A percentile compares a stretch with the other conserved stretches of the same genome.
Evolutionary conservation across 345 rosid genomes (phyloP).

Genomic region (Eutrema yunnanense): DNA sequence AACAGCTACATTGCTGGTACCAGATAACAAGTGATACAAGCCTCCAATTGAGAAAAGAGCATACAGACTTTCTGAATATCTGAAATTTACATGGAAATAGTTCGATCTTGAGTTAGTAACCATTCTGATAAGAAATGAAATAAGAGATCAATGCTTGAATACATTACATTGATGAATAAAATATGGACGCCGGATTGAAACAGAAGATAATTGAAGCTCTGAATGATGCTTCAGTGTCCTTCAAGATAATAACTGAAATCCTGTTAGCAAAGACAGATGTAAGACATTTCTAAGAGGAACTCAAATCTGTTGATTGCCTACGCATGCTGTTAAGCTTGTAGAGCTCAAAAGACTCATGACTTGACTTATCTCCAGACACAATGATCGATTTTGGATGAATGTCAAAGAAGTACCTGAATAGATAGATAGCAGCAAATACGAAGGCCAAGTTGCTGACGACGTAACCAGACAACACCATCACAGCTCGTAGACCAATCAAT

Average conservation of each 20-base stretch:
- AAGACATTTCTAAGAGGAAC: neutral
- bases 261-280: constrained; percentile 41
- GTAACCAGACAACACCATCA: constrained; percentile 73
- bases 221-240: constrained; percentile 60
- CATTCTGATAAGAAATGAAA: neutral
- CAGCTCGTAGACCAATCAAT: constrained; percentile 68
- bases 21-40: constrained; percentile 54
- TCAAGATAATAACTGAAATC: constrained; percentile 64
- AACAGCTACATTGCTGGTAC: constrained; percentile 52
- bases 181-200: constrained; percentile 89
- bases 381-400: neutral
- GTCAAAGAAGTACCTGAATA: constrained; percentile 34
- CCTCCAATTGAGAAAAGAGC: constrained; percentile 80
- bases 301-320: neutral
- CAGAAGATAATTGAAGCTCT: constrained; percentile 72
- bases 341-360: neutral
- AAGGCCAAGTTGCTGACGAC: constrained; percentile 63
- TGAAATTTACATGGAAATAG: constrained; percentile 23
- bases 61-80: constrained; percentile 85
- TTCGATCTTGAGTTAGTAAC: neutral
- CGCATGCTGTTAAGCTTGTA: neutral
- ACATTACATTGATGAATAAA: constrained; percentile 74
- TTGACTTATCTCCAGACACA: neutral
- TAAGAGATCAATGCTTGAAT: constrained; percentile 14
- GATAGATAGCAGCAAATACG: constrained; percentile 44